Base-by-base conservation (phyloP, 2,329 filamentous ascomycete genomes). In the Microcyclospora pomicola region DNA sequence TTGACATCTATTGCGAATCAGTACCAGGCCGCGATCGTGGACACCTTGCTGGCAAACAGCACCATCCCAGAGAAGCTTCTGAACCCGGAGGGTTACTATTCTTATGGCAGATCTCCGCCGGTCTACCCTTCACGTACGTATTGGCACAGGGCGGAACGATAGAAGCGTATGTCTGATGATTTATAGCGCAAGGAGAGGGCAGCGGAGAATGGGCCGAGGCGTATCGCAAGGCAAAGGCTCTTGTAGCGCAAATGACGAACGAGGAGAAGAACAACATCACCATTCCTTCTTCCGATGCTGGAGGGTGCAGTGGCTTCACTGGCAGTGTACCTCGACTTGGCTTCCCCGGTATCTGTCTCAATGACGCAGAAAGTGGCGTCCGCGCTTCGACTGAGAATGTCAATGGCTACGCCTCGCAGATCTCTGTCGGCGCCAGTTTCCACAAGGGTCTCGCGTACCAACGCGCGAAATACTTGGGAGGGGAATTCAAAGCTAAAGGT, bases 221-320 rank as follows among this genome's bases (percentile, higher is more conserved):
- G 10, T 59, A 64, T 42, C 49, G 51, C 14, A 60, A 63, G 44
- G 62, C 62, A 3, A 56, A 54, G 19, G 50, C 58, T 12, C 56
- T 60, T 27, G 53, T 66, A 7, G 51, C 56, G 11, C 59, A 61
- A 36, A 49, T 65, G 29, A 61, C 59, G 4, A 48, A 54, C 12
- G 45, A 50, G 27, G 62, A 65, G 31, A 65, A 66, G 48, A 45
- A 60, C 13, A 52, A 53, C 24, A 60, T 65, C 27, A 59, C 61
- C 5, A 15, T 6, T 5, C 15, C 11, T n/a, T 34, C 33, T 5
- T 41, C 39, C 10, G 24, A 34, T n/a, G 41, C 42, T 10, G 41
- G 45, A 2, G 33, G 42, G 29, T 61, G 59, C 31, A 53, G 57
- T 11, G 61, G 60, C 5, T 59, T 58, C 41, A 57, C 60, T 16